Percentiles rank a stretch among this genome's conserved stretches.
These are phyloP conservation scores for Schwanniomyces yamadae DNA, from an alignment of 805 yeast genomes.

Conservation along the genomic window DNA sequence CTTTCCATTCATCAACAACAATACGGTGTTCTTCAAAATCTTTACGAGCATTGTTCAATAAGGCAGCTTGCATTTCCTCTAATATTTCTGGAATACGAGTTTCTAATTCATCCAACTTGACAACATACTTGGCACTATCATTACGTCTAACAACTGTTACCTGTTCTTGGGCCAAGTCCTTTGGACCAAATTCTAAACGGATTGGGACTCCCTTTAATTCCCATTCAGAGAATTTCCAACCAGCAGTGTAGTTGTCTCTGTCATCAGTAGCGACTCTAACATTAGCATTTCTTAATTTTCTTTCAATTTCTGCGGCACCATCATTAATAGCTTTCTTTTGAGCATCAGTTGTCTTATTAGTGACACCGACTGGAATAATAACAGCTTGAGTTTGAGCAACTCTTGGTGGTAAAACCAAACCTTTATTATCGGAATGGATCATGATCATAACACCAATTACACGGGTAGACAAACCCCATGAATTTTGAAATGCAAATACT, in stretches of 20 bases:
- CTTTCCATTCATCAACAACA: constrained; percentile 79
- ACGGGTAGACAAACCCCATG: constrained; percentile 99
- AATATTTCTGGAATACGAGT: constrained; percentile 69
- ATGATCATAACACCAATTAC: constrained; percentile 99
- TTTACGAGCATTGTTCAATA: constrained; percentile 77
- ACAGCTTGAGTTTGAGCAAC: constrained; percentile 92
- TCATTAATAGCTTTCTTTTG: constrained; percentile 65
- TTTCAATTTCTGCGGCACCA: constrained; percentile 71
- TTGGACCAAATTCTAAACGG: constrained; percentile 95
- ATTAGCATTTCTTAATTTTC: constrained; percentile 55
- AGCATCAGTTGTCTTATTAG: constrained; percentile 79
- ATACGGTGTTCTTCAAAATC: constrained; percentile 83
- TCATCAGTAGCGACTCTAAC: constrained; percentile 82
- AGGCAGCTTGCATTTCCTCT: constrained; percentile 75
- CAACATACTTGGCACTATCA: constrained; percentile 69
- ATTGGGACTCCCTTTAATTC: constrained; percentile 95
- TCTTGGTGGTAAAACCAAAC: constrained; percentile 95
- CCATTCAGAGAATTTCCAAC: constrained; percentile 98
- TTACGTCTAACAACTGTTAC: constrained; percentile 93
- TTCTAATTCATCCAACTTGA: constrained; percentile 65
- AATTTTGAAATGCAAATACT: constrained; percentile 89
- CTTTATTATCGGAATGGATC: constrained; percentile 98
- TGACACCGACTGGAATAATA: constrained; percentile 92
- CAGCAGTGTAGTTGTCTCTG: constrained; percentile 94
- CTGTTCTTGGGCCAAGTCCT: constrained; percentile 77